Base-by-base conservation (phyloP, 441 rosid species). In the Pelargonium fulgidum region DNA sequence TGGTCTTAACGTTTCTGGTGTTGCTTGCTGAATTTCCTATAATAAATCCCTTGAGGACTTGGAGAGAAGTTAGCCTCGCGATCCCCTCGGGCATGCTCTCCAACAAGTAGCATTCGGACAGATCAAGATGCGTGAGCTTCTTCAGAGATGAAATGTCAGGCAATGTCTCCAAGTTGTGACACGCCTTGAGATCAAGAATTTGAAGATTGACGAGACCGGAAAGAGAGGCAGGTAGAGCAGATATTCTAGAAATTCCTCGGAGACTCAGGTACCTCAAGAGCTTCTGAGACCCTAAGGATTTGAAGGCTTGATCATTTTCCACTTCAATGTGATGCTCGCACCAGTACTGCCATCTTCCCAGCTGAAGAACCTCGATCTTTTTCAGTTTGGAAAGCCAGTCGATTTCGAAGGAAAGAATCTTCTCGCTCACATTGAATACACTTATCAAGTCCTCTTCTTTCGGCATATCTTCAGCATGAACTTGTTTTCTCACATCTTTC, bases 181-280 rank as follows among this genome's bases (percentile, higher is more conserved):
- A 74, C 29, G 73, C 69, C n/a, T 52, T 65, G 19, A 22, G 45
- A 54, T 68, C 70, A 14, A 48, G 70, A 48, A 67, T 67, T 20
- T 24, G 62, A 12, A 67, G 70, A 12, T 8, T 54, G 19, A 54
- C 11, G 13, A 67, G 62, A 12, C 13, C 42, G 42, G 29, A 22
- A 12, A 67, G 50, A 17, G 39, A 33, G 24, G 20, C 26, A 2
- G 70, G 70, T 29, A 67, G 56, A 14, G 1, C 13, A 4, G n/a
- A 14, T 16, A 67, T 44, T 67, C 69, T 44, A 29, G 69, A 67
- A 14, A 67, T 67, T 11, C 69, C 69, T 47, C 61, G 69, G 58
- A 67, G 69, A 5, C 69, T 24, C 7, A 67, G 58, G 11, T 14
- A 67, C 70, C 24, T 67, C 62, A 67, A 54, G 44, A 20, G 17